These are phyloP conservation scores for Aureobasidium vineae DNA, from an alignment of 2,329 filamentous ascomycete species.

Conservation along the genomic window DNA sequence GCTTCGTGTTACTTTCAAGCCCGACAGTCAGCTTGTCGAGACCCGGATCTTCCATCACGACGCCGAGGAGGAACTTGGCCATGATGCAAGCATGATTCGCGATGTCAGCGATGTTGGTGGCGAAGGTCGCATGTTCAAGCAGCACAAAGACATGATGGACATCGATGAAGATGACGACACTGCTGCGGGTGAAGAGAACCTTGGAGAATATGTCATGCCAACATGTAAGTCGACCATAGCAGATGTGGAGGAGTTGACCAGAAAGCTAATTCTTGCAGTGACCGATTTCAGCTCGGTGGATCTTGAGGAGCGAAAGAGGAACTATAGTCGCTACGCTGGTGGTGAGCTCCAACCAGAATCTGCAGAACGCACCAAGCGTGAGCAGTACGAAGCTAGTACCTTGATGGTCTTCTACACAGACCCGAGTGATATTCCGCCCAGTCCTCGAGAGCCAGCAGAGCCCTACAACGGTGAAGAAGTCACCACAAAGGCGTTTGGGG, in stretches of 20 bases:
- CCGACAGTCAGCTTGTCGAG: slow-evolving; percentile 64
- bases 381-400: slow-evolving; percentile 48
- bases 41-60: slow-evolving; percentile 70
- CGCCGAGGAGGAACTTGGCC: slow-evolving; percentile 66
- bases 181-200: slow-evolving; percentile 52
- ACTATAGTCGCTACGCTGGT: slow-evolving; percentile 49
- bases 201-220: slow-evolving; percentile 26
- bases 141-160: slow-evolving; percentile 64
- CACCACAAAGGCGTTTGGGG: slow-evolving; percentile 42
- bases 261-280: slow-evolving; percentile 19
- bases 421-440: slow-evolving; percentile 47
- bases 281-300: slow-evolving; percentile 48
- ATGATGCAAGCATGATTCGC: slow-evolving; percentile 65
- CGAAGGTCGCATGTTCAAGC: slow-evolving; percentile 56
- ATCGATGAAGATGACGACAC: slow-evolving; percentile 62
- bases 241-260: not conserved
- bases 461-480: slow-evolving; percentile 36
- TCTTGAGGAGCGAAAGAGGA: slow-evolving; percentile 44
- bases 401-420: slow-evolving; percentile 50
- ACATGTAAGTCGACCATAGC: not conserved
- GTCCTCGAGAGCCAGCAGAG: slow-evolving; percentile 47
- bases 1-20: slow-evolving; percentile 68
- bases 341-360: slow-evolving; percentile 42
- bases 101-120: slow-evolving; percentile 71
- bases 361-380: slow-evolving; percentile 45